Evolutionary conservation across 2,329 filamentous ascomycete genomes (phyloP).

Genomic region (Coniochaeta pulveracea): DNA sequence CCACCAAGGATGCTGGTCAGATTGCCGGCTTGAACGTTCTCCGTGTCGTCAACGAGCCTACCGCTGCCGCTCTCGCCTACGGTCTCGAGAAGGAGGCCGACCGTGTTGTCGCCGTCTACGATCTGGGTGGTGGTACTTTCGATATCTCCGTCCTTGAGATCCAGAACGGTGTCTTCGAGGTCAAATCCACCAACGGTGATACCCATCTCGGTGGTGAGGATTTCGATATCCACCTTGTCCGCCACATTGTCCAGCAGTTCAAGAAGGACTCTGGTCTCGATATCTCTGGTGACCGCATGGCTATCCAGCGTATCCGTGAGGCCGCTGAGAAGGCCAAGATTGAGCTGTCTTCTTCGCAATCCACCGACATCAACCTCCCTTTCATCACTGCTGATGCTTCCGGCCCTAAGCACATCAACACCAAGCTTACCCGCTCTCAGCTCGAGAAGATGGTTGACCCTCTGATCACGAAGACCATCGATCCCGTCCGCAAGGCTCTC

Average conservation of each 20-base stretch:
- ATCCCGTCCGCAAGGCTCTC: constrained; percentile 90
- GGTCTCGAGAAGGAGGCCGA: constrained; percentile 92
- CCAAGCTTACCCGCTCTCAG: constrained; percentile 83
- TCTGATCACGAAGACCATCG: constrained; percentile 74
- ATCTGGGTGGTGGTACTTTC: constrained; percentile 97
- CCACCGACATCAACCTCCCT: constrained; percentile 96
- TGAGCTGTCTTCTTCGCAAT: constrained; percentile 85
- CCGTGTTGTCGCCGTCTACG: constrained; percentile 86
- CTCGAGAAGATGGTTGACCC: constrained; percentile 89
- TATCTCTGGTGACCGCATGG: constrained; percentile 87
- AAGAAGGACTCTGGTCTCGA: constrained; percentile 93
- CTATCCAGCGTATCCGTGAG: constrained; percentile 97
- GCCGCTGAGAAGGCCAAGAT: constrained; percentile 99
- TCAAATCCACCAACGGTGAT: constrained; percentile 98
- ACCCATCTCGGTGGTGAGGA: constrained; percentile 97
- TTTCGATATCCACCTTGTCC: constrained; percentile 90
- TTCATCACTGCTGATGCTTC: constrained; percentile 96
- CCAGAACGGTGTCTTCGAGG: constrained; percentile 95
- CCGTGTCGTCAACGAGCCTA: constrained; percentile 96
- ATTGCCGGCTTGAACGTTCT: constrained; percentile 94
- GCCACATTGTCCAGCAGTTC: constrained; percentile 88
- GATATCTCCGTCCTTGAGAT: constrained; percentile 98
- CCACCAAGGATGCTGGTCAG: constrained; percentile 95
- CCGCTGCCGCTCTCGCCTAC: constrained; percentile 88
- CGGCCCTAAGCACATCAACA: constrained; percentile 97